A percentile compares a stretch with the other conserved stretches of the same genome.
These are phyloP conservation scores for Candida sojae DNA, from an alignment of 1,139 yeast species.

Conservation along the genomic window DNA sequence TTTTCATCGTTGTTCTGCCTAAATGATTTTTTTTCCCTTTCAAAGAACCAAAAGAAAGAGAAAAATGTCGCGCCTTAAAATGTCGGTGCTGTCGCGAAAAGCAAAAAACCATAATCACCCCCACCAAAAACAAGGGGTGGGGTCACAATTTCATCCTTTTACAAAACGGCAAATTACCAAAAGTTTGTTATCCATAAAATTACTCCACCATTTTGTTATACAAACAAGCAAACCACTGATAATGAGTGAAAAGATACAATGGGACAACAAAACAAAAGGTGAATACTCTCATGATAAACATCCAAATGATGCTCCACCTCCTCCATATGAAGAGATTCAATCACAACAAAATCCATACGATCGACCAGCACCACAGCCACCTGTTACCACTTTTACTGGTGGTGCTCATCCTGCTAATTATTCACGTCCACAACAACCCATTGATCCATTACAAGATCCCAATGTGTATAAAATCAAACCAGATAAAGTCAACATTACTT, in stretches of 20 bases:
- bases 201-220: not conserved
- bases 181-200: too few relatives aligned
- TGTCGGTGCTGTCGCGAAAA: too few relatives aligned
- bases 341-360: constrained; percentile 9
- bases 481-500: constrained; percentile 36
- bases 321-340: constrained; percentile 16
- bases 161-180: not conserved
- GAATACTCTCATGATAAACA: constrained; percentile 2
- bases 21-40: too few relatives aligned
- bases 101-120: too few relatives aligned
- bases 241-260: constrained; percentile 12
- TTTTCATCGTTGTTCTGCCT: too few relatives aligned
- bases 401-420: not conserved
- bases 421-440: not conserved
- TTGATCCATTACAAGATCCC: constrained; percentile 28
- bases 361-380: constrained; percentile 3
- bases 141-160: too few relatives aligned
- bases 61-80: too few relatives aligned
- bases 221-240: not conserved
- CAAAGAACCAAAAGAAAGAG: too few relatives aligned
- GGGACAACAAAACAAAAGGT: constrained; percentile 5
- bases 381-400: not conserved
- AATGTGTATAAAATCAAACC: constrained; percentile 35
- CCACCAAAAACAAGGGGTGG: too few relatives aligned
- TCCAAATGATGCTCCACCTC: constrained; percentile 14